Conservation (phyloP, 2,329 filamentous ascomycete species). For the Penicillium sp. region DNA sequence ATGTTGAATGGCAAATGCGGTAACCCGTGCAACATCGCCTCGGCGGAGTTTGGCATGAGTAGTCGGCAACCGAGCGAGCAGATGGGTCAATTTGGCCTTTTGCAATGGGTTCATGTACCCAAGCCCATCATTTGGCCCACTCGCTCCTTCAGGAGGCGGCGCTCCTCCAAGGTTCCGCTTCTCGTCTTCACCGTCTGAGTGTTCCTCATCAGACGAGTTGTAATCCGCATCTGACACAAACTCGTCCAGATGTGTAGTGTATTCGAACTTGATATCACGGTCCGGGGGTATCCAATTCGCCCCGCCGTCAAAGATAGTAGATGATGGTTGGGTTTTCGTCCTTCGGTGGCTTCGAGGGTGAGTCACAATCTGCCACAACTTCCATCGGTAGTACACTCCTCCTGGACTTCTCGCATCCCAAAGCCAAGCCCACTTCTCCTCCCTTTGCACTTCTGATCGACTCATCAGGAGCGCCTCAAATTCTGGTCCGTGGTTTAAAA, state of each 20-base stretch:
- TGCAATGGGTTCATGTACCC: slow-evolving; percentile 74
- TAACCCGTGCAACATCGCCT: slow-evolving; percentile 79
- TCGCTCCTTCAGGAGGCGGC: slow-evolving; percentile 38
- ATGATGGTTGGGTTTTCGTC: slow-evolving; percentile 50
- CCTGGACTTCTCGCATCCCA: slow-evolving; percentile 76
- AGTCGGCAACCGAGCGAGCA: slow-evolving; percentile 76
- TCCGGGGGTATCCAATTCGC: slow-evolving; percentile 73
- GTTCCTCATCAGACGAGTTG: slow-evolving; percentile 79
- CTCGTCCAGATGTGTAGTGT: slow-evolving; percentile 67
- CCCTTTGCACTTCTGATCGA: slow-evolving; percentile 70
- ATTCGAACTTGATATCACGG: slow-evolving; percentile 71
- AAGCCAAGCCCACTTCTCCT: slow-evolving; percentile 90
- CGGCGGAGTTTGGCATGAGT: slow-evolving; percentile 68
- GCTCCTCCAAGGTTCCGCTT: slow-evolving; percentile 41
- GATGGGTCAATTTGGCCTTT: slow-evolving; percentile 75
- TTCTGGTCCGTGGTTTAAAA: slow-evolving; percentile 73
- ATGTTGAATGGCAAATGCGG: slow-evolving; percentile 82
- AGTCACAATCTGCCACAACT: slow-evolving; percentile 79
- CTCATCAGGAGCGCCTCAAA: slow-evolving; percentile 93
- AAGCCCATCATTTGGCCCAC: slow-evolving; percentile 44
- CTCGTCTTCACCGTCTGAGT: slow-evolving; percentile 46
- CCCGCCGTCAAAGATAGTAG: slow-evolving; percentile 64
- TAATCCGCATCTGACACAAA: slow-evolving; percentile 81
- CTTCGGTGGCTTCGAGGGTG: slow-evolving; percentile 46
- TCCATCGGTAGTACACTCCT: slow-evolving; percentile 88